These are phyloP conservation scores for Lentinus brumalis DNA, from an alignment of 768 basidiomycete genomes.

Conservation along the genomic window DNA sequence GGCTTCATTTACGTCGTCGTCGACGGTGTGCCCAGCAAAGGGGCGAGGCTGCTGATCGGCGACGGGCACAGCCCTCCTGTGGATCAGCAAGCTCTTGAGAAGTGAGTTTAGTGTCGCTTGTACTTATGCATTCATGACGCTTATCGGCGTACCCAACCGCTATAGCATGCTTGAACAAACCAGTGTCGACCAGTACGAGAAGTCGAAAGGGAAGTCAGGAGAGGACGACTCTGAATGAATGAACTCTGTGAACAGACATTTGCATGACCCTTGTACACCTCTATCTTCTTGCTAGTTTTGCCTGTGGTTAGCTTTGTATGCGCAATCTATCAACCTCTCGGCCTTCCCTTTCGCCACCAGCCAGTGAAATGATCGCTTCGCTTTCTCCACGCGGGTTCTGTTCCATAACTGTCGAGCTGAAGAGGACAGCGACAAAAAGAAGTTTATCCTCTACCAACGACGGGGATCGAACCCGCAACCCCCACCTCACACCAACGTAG, in stretches of 20 bases:
- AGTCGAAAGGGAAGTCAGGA: conserved; percentile 27
- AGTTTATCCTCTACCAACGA: conserved; percentile 26
- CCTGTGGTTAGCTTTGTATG: too few species aligned
- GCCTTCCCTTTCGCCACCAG: not conserved
- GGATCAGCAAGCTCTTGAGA: conserved; percentile 54
- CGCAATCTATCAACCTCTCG: not conserved
- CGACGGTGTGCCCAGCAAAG: conserved; percentile 66
- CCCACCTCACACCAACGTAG: conserved; percentile 31
- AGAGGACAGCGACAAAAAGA: not conserved
- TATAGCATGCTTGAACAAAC: conserved; percentile 52
- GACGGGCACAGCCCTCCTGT: conserved; percentile 61
- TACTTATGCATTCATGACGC: not conserved
- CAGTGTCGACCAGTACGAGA: conserved; percentile 51
- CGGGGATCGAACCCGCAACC: conserved; percentile 39
- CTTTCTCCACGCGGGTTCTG: too few species aligned
- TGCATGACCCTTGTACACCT: not conserved
- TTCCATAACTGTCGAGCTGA: not conserved
- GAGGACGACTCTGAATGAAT: conserved; percentile 15
- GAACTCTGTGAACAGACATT: not conserved
- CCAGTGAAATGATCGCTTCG: too few species aligned
- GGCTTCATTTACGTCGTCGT: conserved; percentile 74
- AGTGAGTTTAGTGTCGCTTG: conserved; percentile 44
- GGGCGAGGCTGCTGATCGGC: conserved; percentile 67
- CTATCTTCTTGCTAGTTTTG: not conserved
- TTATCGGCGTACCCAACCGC: not conserved